These are phyloP conservation scores for Comarum palustre DNA, from an alignment of 306 rosid genomes.

Conservation along the genomic window DNA sequence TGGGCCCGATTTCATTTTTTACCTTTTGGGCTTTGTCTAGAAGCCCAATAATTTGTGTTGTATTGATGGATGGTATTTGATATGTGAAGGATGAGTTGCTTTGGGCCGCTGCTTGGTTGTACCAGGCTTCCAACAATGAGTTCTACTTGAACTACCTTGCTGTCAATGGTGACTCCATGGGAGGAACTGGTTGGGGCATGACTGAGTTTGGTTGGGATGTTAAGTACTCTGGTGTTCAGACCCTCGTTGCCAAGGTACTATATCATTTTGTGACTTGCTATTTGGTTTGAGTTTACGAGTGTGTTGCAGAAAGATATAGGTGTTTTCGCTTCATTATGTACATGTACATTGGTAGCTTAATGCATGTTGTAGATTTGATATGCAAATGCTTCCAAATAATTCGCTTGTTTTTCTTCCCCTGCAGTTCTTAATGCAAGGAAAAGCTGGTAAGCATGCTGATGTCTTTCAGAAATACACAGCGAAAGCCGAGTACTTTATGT, in stretches of 20 bases:
- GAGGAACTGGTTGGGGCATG: slow-evolving; percentile 94
- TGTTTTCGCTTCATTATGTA: neutral
- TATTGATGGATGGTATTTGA: neutral
- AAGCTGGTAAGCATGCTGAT: slow-evolving; percentile 60
- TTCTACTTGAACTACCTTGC: slow-evolving; percentile 83
- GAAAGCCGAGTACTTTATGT: slow-evolving; percentile 82
- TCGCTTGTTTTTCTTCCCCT: neutral
- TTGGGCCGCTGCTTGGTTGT: slow-evolving; percentile 99
- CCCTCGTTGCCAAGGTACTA: slow-evolving; percentile 77
- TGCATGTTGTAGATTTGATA: neutral
- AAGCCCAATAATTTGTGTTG: neutral
- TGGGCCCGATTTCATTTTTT: neutral
- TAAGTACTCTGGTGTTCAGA: slow-evolving; percentile 86
- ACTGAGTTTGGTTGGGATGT: slow-evolving; percentile 94
- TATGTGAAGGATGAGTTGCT: slow-evolving; percentile 71
- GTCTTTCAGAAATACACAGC: slow-evolving; percentile 59
- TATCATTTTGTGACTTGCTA: neutral
- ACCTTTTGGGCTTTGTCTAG: neutral
- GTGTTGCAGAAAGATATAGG: neutral
- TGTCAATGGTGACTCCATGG: slow-evolving; percentile 74
- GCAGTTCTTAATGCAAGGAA: slow-evolving; percentile 88
- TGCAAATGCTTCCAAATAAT: neutral
- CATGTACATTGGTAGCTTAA: neutral
- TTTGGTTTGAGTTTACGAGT: neutral
- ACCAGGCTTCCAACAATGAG: slow-evolving; percentile 71